Percentiles rank a stretch among this genome's conserved stretches.
phyloP scores from a whole-genome alignment of 306 rosid species.

The Abrus precatorius region DNA sequence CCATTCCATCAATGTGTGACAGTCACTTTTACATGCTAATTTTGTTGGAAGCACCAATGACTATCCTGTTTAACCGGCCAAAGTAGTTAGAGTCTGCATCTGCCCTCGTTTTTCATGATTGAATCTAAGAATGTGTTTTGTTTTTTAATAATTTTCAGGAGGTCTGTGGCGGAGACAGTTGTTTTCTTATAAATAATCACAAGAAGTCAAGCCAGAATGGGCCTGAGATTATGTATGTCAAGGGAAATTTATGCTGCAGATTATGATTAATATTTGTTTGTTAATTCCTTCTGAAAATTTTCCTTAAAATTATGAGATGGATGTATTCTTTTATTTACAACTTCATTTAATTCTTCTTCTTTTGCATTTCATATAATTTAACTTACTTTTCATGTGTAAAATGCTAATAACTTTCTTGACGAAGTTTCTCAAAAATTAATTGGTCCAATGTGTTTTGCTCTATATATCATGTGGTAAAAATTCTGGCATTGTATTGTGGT shows the following conservation, averaged over 20 bases:
- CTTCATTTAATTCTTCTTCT: constrained; percentile 8
- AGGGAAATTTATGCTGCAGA: constrained; percentile 25
- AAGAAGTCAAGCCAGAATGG: constrained; percentile 59
- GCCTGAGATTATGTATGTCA: constrained; percentile 77
- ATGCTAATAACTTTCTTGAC: constrained; percentile 19
- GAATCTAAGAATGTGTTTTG: constrained; percentile 21
- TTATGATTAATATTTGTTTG: constrained; percentile 15
- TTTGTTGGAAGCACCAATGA: constrained; percentile 41
- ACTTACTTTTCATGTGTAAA: constrained; percentile 34
- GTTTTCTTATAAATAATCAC: constrained; percentile 75
- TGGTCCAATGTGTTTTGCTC: constrained; percentile 18
- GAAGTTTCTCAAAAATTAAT: neutral
- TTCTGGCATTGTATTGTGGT: constrained; percentile 15
- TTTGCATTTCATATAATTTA: neutral
- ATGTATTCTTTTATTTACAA: constrained; percentile 18
- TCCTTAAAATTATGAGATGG: constrained; percentile 29
- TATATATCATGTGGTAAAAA: constrained; percentile 15
- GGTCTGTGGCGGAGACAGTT: constrained; percentile 79
- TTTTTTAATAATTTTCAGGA: constrained; percentile 61
- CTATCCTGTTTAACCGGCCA: constrained; percentile 23
- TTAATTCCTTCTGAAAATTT: constrained; percentile 1
- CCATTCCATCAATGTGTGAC: constrained; percentile 20
- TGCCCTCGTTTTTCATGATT: constrained; percentile 28
- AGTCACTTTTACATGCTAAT: constrained; percentile 15
- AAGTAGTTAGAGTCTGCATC: constrained; percentile 14